These are phyloP conservation scores for Marchantia polymorpha DNA, from an alignment of 225 moss, liverwort and hornwort genomes.

Conservation along the genomic window DNA sequence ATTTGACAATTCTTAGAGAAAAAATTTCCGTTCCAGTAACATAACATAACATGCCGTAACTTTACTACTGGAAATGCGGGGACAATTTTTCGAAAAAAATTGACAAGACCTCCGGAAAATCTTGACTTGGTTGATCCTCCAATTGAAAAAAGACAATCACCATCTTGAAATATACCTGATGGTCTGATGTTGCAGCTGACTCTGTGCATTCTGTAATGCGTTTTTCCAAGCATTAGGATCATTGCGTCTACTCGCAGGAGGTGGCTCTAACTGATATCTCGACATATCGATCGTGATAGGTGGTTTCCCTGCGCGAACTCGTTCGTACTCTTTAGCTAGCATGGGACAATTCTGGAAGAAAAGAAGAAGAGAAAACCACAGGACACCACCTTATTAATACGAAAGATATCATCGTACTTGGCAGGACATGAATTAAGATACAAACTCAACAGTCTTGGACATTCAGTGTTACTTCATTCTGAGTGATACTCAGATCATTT, in stretches of 20 bases:
- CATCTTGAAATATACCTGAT: conserved; percentile 47
- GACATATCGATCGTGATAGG: conserved; percentile 75
- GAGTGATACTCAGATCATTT: too few species aligned
- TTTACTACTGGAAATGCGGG: too few species aligned
- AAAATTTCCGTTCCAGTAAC: too few species aligned
- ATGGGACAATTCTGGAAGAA: conserved; percentile 69
- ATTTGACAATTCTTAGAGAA: too few species aligned
- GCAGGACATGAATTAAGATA: neutral
- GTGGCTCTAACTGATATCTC: conserved; percentile 82
- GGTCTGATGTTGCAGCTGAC: conserved; percentile 87
- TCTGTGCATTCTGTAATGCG: conserved; percentile 75
- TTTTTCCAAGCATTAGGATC: conserved; percentile 88
- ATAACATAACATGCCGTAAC: too few species aligned
- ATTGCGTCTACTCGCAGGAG: conserved; percentile 61
- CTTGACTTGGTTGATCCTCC: neutral
- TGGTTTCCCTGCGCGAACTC: conserved; percentile 85
- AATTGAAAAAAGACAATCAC: neutral
- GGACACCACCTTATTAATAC: neutral
- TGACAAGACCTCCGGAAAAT: too few species aligned
- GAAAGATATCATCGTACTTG: too few species aligned
- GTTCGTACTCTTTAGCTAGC: conserved; percentile 85
- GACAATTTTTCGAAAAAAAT: too few species aligned
- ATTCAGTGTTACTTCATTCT: too few species aligned
- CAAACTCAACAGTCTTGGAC: neutral
- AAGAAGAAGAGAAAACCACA: neutral